Evolutionary conservation across 257 asterid species (phyloP).

Genomic region (Scutellaria baicalensis): DNA sequence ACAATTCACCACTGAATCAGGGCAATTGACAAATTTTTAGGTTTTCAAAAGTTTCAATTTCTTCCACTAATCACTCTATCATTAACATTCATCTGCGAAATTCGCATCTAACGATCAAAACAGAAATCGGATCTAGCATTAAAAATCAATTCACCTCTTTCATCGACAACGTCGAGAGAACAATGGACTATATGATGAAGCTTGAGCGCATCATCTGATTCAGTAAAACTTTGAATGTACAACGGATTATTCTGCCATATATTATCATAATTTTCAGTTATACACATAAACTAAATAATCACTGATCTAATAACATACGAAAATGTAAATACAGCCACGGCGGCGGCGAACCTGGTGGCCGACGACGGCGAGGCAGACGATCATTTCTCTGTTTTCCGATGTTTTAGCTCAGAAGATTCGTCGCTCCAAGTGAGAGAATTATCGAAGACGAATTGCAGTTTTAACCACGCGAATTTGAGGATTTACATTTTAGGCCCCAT

Average conservation of each 20-base stretch:
- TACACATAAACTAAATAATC: background rate
- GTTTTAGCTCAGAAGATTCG: background rate
- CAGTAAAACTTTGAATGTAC: constrained; percentile 18
- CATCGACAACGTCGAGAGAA: constrained; percentile 90
- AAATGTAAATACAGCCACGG: background rate
- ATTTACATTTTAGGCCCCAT: background rate
- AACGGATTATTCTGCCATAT: constrained; percentile 18
- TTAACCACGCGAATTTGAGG: background rate
- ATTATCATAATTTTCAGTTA: background rate
- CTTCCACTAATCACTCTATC: background rate
- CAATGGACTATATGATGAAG: constrained; percentile 94
- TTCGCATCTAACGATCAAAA: background rate
- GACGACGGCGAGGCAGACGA: constrained; percentile 24
- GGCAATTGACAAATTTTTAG: background rate
- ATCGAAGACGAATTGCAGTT: background rate
- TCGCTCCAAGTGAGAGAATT: background rate
- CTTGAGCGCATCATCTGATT: constrained; percentile 32
- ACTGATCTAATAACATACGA: background rate
- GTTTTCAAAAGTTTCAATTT: background rate
- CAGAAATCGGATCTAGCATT: constrained; percentile 4
- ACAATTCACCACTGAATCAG: background rate
- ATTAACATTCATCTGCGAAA: background rate
- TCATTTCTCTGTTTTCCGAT: constrained; percentile 1
- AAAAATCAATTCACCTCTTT: constrained; percentile 42
- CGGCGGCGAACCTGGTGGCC: constrained; percentile 18